These are phyloP conservation scores for Penicillium sp. DNA, from an alignment of 2,329 filamentous ascomycete species.

Conservation along the genomic window DNA sequence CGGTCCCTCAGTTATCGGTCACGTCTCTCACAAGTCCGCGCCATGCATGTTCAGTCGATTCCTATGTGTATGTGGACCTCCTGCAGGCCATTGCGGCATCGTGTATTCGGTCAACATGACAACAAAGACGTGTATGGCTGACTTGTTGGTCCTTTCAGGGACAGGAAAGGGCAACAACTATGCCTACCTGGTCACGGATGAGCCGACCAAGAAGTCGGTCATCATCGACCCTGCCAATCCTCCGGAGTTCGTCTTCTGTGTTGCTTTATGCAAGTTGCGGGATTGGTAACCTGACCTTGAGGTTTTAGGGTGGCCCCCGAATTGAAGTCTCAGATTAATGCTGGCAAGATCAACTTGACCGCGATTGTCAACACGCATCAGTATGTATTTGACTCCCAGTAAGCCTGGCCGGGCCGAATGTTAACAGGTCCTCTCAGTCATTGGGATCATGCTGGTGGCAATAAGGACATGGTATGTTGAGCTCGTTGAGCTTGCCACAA, in stretches of 20 bases:
- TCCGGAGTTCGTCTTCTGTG: conserved; percentile 42
- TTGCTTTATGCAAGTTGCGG: neutral
- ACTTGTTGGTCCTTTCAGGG: conserved; percentile 21
- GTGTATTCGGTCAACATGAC: too few relatives aligned
- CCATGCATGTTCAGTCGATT: conserved; percentile 54
- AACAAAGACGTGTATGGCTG: too few relatives aligned
- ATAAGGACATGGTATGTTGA: conserved; percentile 67
- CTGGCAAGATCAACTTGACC: conserved; percentile 73
- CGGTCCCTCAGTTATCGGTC: conserved; percentile 14
- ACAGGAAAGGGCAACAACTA: conserved; percentile 50
- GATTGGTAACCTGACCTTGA: neutral
- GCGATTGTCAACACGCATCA: conserved; percentile 97
- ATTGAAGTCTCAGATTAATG: conserved; percentile 69
- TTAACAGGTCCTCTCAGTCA: conserved; percentile 58
- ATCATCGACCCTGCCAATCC: conserved; percentile 53
- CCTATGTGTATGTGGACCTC: conserved; percentile 49
- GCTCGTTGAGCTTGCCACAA: neutral
- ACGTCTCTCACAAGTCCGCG: conserved; percentile 22
- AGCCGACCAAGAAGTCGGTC: conserved; percentile 49
- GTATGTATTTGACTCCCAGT: conserved; percentile 52
- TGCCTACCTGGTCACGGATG: conserved; percentile 52
- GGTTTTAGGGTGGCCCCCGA: conserved; percentile 58
- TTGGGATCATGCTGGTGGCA: conserved; percentile 91
- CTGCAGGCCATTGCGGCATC: too few relatives aligned
- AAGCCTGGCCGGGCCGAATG: neutral